Evolutionary conservation across 176 grass and related monocot species (phyloP), one percentile per base, ranked within the genome.

Genomic region (Tillandsia fasciculata): DNA sequence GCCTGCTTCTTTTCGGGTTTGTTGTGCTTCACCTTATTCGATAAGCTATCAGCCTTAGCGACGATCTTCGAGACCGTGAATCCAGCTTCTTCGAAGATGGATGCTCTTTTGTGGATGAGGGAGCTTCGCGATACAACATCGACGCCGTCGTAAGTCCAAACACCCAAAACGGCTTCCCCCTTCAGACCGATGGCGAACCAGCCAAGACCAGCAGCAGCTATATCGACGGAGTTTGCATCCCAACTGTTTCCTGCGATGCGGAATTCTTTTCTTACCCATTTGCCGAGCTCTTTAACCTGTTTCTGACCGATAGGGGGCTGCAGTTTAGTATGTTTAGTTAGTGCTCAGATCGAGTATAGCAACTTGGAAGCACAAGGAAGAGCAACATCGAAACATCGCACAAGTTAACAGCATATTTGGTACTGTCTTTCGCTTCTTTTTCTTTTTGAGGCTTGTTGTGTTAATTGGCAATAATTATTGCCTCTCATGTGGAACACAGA

Each of bases 141-240:
- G 20, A 97, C 84, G 53, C 93, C 84, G 49, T 92, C 81, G 0
- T 92, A 92, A 66, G 89, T 92, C 93, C 93, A 97, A 73, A 90
- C 63, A 28, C 86, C 79, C 68, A 92, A 81, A 0, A 85, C 72
- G 5, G 69, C 84, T 24, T 90, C 89, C 72, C 93, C 89, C 80
- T 89, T 92, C 12, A 97, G 74, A 2, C 73, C 76, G 3, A 97
- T 77, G 57, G 85, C 86, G 42, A 85, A 92, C 94, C 94, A 97
- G 1, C 94, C 94, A 67, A 97, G 81, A 79, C 84, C 89, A 3
- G 89, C 83, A 50, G 88, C 81, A 59, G 94, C 86, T 73, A 97
- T 85, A 72, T 97, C 94, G 17, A 53, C 70, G 58, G 84, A 76
- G 48, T 86, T 97, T 72, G 48, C 33, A 69, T 87, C 79, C 94